A percentile compares a stretch with the other conserved stretches of the same genome.
Evolutionary conservation across 2,329 filamentous ascomycete species (phyloP).

Genomic region (Magnaporthiopsis incrustans): DNA sequence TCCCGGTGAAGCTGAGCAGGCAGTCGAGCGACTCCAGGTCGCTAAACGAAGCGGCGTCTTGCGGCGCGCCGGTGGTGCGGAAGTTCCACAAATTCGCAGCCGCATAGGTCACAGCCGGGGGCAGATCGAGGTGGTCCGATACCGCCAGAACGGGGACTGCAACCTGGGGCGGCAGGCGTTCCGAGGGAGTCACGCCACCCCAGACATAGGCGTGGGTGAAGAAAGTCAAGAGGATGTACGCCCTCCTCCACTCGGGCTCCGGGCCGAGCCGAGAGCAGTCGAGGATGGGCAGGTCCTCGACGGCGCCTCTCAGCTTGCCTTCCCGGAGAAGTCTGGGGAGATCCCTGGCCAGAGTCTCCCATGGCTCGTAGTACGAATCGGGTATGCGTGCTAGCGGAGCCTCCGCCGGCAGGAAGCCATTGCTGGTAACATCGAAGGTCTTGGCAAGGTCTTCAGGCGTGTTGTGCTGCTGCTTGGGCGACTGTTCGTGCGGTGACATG

Average conservation of each 20-base stretch:
- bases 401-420: slow-evolving; percentile 71
- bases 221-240: slow-evolving; percentile 72
- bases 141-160: slow-evolving; percentile 68
- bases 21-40: slow-evolving; percentile 62
- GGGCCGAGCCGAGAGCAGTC: slow-evolving; percentile 54
- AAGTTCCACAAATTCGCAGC: slow-evolving; percentile 89
- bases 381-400: slow-evolving; percentile 58
- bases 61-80: slow-evolving; percentile 24
- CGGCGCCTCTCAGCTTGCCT: slow-evolving; percentile 52
- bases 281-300: slow-evolving; percentile 61
- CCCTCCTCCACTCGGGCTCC: slow-evolving; percentile 70
- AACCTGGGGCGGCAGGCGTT: slow-evolving; percentile 66
- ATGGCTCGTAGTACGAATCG: slow-evolving; percentile 67
- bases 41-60: slow-evolving; percentile 31
- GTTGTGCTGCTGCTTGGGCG: background rate
- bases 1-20: slow-evolving; percentile 79
- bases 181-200: slow-evolving; percentile 67
- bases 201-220: slow-evolving; percentile 83
- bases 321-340: slow-evolving; percentile 60
- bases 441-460: slow-evolving; percentile 4
- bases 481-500: background rate
- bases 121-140: slow-evolving; percentile 68
- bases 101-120: slow-evolving; percentile 85
- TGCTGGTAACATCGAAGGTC: slow-evolving; percentile 34
- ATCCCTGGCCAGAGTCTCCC: slow-evolving; percentile 64